Evolutionary conservation across 495 filamentous ascomycete genomes (phyloP).

Genomic region (Penicillium goetzii): DNA sequence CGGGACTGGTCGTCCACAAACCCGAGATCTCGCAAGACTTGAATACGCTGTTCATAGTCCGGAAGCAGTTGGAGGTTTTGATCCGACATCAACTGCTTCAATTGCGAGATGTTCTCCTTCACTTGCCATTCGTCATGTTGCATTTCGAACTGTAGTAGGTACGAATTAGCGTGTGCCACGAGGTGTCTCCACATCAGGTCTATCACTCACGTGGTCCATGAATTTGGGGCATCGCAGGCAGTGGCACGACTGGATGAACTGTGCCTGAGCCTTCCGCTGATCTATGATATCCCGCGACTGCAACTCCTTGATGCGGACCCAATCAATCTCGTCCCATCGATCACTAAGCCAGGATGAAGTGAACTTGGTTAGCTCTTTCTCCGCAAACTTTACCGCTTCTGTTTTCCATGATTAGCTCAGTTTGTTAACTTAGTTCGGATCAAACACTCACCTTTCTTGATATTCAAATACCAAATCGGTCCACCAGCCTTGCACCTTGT

Average conservation of each 20-base stretch:
- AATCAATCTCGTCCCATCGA: conserved; percentile 87
- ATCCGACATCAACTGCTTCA: conserved; percentile 88
- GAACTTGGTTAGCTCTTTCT: conserved; percentile 65
- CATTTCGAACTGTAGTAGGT: conserved; percentile 70
- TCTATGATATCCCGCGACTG: conserved; percentile 72
- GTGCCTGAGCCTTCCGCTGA: conserved; percentile 64
- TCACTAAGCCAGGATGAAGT: conserved; percentile 69
- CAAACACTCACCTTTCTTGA: conserved; percentile 46
- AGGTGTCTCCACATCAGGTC: neutral
- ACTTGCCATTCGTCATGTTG: conserved; percentile 93
- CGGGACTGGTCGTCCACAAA: conserved; percentile 85
- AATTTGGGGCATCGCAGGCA: conserved; percentile 74
- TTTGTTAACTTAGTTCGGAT: neutral
- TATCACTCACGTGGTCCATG: conserved; percentile 73
- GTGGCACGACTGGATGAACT: conserved; percentile 57
- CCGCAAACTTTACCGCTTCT: conserved; percentile 51
- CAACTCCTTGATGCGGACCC: conserved; percentile 76
- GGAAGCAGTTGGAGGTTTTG: conserved; percentile 97
- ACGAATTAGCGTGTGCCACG: conserved; percentile 2
- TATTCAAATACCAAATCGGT: conserved; percentile 48
- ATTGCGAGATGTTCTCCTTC: conserved; percentile 81
- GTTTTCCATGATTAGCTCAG: conserved; percentile 16
- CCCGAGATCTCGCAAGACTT: conserved; percentile 83
- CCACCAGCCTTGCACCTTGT: conserved; percentile 66
- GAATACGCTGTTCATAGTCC: conserved; percentile 94